Evolutionary conservation across 2,329 filamentous ascomycete species (phyloP), one percentile per base, ranked within the genome.

Genomic region (Colletotrichum sp.): DNA sequence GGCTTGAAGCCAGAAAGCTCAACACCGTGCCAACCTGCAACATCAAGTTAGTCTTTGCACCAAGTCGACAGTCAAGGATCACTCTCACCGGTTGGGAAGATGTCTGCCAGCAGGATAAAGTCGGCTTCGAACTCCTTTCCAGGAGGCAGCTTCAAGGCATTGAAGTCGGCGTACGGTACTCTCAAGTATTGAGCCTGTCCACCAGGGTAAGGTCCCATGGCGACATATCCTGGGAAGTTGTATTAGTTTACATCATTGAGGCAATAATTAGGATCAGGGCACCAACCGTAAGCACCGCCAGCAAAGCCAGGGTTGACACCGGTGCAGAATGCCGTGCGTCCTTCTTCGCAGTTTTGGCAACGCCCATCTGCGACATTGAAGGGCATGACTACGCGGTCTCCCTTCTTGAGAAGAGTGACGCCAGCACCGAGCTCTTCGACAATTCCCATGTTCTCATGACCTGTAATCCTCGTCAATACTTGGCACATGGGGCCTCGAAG

Each of bases 81-180:
- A 52, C 26, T 59, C 67, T 68, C 79, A 81, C 80, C 82, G 1
- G 83, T 84, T 8, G 82, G 83, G 71, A 84, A 84, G 8, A 84
- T 84, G 36, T 84, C 83, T 82, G 2, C 87, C 2, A 88, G 82
- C 3, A 88, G 80, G 67, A 90, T 89, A 77, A 92, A 93, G 78
- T 93, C 92, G 0, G 89, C 86, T 80, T 94, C 92, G 63, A 92
- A 86, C 76, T 93, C 90, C 18, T 85, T 92, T 1, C 92, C 92
- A 8, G 88, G 84, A 1, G 92, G 92, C 3, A 94, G 84, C 69
- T 89, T 89, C 36, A 94, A 82, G 8, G 90, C 90, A 76, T 94
- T 94, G 84, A 93, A 93, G 80, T 94, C 92, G 2, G 92, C 92
- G 73, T 91, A 93, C 0, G 92, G 92, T 3, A 94, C 90, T 5